These are phyloP conservation scores for Closterium sp. DNA, from an alignment of 139 green algal genomes.

Conservation along the genomic window DNA sequence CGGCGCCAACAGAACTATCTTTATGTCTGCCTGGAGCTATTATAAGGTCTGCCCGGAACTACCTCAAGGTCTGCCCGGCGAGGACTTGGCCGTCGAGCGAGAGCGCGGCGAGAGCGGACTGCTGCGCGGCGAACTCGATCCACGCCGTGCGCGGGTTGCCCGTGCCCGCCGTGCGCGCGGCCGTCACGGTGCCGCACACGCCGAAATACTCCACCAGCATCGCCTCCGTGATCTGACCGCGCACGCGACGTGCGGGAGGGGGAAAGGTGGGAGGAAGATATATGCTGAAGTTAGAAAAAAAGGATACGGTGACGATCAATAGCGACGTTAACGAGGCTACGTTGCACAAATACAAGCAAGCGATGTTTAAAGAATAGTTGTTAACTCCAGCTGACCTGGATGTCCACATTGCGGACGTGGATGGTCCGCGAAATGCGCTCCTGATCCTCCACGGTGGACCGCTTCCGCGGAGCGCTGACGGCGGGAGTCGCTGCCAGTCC, in stretches of 20 bases:
- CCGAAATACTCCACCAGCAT: conserved; percentile 21
- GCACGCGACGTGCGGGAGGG: too few relatives aligned
- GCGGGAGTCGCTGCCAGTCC: not conserved
- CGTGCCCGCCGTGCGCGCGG: not conserved
- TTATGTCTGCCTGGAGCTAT: too few relatives aligned
- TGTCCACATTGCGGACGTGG: conserved; percentile 12
- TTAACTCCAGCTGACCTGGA: not conserved
- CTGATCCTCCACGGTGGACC: conserved; percentile 1
- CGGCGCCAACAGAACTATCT: too few relatives aligned
- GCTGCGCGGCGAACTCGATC: conserved; percentile 8
- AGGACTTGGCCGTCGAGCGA: conserved; percentile 14
- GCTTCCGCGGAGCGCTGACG: not conserved
- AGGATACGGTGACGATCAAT: not conserved
- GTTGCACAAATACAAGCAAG: not conserved
- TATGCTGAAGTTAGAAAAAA: not conserved
- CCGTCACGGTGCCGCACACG: conserved; percentile 13
- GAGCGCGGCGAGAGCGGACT: conserved; percentile 7
- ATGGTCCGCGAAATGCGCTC: conserved; percentile 15
- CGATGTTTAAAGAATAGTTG: not conserved
- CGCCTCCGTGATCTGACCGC: conserved; percentile 4
- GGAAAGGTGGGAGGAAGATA: not conserved
- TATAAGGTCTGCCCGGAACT: not conserved
- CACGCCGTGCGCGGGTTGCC: conserved; percentile 1
- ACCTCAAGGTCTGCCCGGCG: conserved; percentile 9
- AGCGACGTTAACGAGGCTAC: not conserved